Conservation (phyloP, 1,139 yeast species). For the Oligophagozyma castellii region DNA sequence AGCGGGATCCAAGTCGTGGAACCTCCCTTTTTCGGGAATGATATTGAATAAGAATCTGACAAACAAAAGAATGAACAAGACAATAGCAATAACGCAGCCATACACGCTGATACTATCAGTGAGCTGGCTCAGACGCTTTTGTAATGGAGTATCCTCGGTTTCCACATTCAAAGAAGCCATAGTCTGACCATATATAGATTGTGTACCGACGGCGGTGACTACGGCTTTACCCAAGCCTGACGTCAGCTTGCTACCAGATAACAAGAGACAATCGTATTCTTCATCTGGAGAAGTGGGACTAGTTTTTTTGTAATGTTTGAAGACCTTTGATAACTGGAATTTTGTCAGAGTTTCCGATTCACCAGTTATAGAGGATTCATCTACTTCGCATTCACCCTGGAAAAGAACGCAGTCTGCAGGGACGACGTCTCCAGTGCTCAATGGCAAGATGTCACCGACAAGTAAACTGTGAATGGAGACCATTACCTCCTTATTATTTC, state of each 20-base stretch:
- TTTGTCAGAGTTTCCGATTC: slow-evolving; percentile 77
- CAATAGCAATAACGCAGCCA: slow-evolving; percentile 73
- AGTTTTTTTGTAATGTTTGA: slow-evolving; percentile 20
- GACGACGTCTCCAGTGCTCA: slow-evolving; percentile 89
- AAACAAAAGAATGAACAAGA: slow-evolving; percentile 66
- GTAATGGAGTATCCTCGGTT: slow-evolving; percentile 79
- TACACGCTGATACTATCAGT: slow-evolving; percentile 92
- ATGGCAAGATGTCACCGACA: slow-evolving; percentile 71
- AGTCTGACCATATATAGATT: slow-evolving; percentile 86
- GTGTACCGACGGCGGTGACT: slow-evolving; percentile 79
- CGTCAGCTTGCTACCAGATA: slow-evolving; percentile 80
- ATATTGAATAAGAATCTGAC: slow-evolving; percentile 62
- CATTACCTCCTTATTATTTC: slow-evolving; percentile 57
- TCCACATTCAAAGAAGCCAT: slow-evolving; percentile 67
- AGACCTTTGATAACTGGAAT: slow-evolving; percentile 38
- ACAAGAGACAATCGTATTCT: slow-evolving; percentile 34
- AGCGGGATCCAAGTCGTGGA: slow-evolving; percentile 38
- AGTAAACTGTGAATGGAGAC: slow-evolving; percentile 62
- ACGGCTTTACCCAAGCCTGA: slow-evolving; percentile 80
- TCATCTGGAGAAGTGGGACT: slow-evolving; percentile 42
- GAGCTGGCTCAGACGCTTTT: slow-evolving; percentile 61
- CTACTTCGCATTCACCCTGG: slow-evolving; percentile 71
- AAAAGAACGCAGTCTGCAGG: slow-evolving; percentile 79
- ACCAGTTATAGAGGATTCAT: slow-evolving; percentile 88
- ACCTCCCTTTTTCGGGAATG: slow-evolving; percentile 34